A percentile compares a stretch with the other conserved stretches of the same genome.
These are phyloP conservation scores for Boletus pseudo-olivaceus DNA, from an alignment of 768 basidiomycete genomes.

Conservation along the genomic window DNA sequence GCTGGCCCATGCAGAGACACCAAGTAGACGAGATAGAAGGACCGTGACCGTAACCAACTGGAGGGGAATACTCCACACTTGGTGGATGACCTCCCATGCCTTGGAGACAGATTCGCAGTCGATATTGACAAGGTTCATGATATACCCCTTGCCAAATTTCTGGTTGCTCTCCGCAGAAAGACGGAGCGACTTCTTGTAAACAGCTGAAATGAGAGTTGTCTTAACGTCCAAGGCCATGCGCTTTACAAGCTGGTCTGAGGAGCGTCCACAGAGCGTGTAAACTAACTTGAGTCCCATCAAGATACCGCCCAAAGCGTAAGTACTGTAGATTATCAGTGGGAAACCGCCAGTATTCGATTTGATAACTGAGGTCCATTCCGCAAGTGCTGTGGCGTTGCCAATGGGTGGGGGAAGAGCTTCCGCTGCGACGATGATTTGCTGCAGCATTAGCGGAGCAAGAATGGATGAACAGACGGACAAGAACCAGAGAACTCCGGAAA, in stretches of 20 bases:
- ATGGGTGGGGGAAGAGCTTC: conserved; percentile 18
- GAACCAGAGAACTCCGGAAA: conserved; percentile 30
- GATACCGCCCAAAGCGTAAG: conserved; percentile 22
- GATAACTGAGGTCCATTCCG: conserved; percentile 19
- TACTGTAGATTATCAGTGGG: conserved; percentile 24
- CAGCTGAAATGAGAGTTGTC: conserved; percentile 28
- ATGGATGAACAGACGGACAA: conserved; percentile 20
- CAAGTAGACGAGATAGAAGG: conserved; percentile 25
- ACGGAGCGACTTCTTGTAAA: conserved; percentile 31
- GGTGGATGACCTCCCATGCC: conserved; percentile 27
- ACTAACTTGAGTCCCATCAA: conserved; percentile 25
- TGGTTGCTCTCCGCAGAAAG: conserved; percentile 26
- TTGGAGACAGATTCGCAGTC: conserved; percentile 30
- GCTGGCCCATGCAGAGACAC: conserved; percentile 29
- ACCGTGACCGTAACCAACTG: conserved; percentile 22
- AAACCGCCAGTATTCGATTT: conserved; percentile 27
- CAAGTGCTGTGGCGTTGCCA: conserved; percentile 20
- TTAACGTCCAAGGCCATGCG: conserved; percentile 30
- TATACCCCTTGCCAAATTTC: conserved; percentile 25
- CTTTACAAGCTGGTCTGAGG: conserved; percentile 28
- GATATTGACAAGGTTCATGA: conserved; percentile 31
- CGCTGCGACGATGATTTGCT: conserved; percentile 26
- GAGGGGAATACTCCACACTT: conserved; percentile 27
- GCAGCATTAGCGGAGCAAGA: conserved; percentile 24
- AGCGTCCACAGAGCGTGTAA: conserved; percentile 26